Evolutionary conservation across 805 yeast species (phyloP), one percentile per base, ranked within the genome.

Genomic region (Ogataea allantospora): DNA sequence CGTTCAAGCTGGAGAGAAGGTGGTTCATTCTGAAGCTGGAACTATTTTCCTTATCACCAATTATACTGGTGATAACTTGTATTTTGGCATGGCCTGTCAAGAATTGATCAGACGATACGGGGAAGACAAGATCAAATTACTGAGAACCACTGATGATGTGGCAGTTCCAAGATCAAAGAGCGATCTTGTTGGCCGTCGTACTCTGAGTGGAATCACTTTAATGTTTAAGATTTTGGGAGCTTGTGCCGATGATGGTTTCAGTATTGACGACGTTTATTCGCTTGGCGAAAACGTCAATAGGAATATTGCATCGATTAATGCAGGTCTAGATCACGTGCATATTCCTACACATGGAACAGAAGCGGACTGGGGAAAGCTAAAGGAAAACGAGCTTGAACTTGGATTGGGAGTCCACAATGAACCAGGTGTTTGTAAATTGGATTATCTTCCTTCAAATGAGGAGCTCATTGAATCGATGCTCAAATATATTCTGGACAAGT

Each of bases 381-480:
- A 46, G n/a, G 47, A 47, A 9, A 53, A 54, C 35, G 58, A 63
- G 42, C 47, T 60, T 16, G 69, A 65, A 33, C 47, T 63, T 19
- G 68, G 69, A 7, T 46, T 65, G 11, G 68, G 69, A 13, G 65
- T 65, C 31, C 71, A 66, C 41, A 65, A 65, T 41, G 71, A 66
- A 42, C 67, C 68, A 0, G 67, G 67, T 15, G 64, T 61, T 7
- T 42, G 49, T 19, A 62, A 62, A 38, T 29, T 60, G 10, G 51
- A 57, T 16, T 36, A 48, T 10, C 48, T 65, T 32, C 67, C 67
- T 6, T 33, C 54, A 6, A 63, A 60, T 31, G 67, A 63, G 37
- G 61, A 51, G 22, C 50, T 65, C 27, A 47, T 63, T 23, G 47
- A 43, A 16, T 44, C 44, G 5, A 41, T 65, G 44, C 50, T 63